These are phyloP conservation scores for Zasmidium citrigriseum DNA, from an alignment of 2,329 filamentous ascomycete genomes.

Conservation along the genomic window DNA sequence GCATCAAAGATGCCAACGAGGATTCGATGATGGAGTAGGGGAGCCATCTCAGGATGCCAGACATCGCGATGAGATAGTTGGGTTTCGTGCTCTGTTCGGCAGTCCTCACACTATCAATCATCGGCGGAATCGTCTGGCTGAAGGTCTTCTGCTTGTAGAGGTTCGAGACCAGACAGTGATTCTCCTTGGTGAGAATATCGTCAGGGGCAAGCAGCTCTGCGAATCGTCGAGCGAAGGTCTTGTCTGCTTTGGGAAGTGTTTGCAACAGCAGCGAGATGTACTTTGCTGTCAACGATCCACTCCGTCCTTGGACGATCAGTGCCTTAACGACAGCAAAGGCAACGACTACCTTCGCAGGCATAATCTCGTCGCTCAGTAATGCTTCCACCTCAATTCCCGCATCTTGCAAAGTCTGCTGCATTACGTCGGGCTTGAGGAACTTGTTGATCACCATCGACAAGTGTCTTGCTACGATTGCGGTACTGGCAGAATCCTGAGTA, in stretches of 20 bases:
- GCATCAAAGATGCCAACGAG: conserved; percentile 58
- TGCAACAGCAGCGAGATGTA: conserved; percentile 51
- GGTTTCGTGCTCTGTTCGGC: conserved; percentile 52
- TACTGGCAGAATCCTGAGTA: conserved; percentile 1
- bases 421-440: conserved; percentile 42
- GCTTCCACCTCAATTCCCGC: conserved; percentile 38
- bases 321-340: conserved; percentile 64
- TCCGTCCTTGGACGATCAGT: conserved; percentile 57
- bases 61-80: conserved; percentile 64
- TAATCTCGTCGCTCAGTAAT: conserved; percentile 37
- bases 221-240: conserved; percentile 58
- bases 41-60: conserved; percentile 61
- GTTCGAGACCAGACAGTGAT: conserved; percentile 62
- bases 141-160: conserved; percentile 67
- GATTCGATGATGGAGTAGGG: conserved; percentile 62
- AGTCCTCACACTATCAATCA: conserved; percentile 54
- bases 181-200: conserved; percentile 60
- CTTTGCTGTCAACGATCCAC: conserved; percentile 43
- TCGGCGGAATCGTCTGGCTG: conserved; percentile 57
- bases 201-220: conserved; percentile 60
- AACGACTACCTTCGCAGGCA: conserved; percentile 51
- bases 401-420: conserved; percentile 37
- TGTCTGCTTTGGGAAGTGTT: conserved; percentile 49
- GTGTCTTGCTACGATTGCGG: conserved; percentile 41
- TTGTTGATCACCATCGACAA: conserved; percentile 52